A percentile compares a stretch with the other conserved stretches of the same genome.
Evolutionary conservation across 2,329 filamentous ascomycete genomes (phyloP).

Genomic region (Phaeosphaeria sp.): DNA sequence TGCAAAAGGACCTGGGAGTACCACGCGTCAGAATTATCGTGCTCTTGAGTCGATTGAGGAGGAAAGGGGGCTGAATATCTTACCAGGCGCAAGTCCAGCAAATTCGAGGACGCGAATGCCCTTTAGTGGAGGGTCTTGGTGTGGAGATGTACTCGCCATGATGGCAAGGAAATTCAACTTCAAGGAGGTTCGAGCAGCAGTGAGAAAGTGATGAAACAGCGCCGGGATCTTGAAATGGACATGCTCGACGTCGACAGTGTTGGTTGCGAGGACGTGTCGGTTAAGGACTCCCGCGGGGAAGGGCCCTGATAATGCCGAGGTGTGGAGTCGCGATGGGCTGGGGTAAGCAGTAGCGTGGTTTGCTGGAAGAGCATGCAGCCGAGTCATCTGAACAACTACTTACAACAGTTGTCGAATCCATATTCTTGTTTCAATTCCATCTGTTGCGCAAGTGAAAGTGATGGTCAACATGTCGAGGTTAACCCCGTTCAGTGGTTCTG

Average conservation of each 20-base stretch:
- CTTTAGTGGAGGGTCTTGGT: slow-evolving; percentile 57
- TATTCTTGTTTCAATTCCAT: not conserved
- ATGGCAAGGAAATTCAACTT: not conserved
- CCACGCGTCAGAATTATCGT: no score
- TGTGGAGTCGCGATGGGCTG: not conserved
- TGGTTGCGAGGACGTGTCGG: slow-evolving; percentile 24
- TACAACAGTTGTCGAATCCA: not conserved
- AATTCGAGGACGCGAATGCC: slow-evolving; percentile 70
- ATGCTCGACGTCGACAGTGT: slow-evolving; percentile 41
- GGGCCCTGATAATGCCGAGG: slow-evolving; percentile 35
- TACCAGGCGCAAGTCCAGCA: slow-evolving; percentile 67
- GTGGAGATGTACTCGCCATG: slow-evolving; percentile 26
- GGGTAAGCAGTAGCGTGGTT: not conserved
- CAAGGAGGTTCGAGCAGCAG: not conserved
- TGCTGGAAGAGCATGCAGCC: not conserved
- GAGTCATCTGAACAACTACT: not conserved
- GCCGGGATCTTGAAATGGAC: slow-evolving; percentile 4
- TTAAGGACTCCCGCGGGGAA: slow-evolving; percentile 42
- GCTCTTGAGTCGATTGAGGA: no score
- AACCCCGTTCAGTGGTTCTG: not conserved
- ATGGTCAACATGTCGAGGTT: not conserved
- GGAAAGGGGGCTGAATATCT: not conserved
- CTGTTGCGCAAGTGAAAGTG: not conserved
- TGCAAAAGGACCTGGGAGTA: slow-evolving; percentile 76
- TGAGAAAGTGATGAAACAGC: not conserved